Percentiles rank a stretch among this genome's conserved stretches.
phyloP scores from a whole-genome alignment of 768 basidiomycete genomes.

The Ramaria sp. region DNA sequence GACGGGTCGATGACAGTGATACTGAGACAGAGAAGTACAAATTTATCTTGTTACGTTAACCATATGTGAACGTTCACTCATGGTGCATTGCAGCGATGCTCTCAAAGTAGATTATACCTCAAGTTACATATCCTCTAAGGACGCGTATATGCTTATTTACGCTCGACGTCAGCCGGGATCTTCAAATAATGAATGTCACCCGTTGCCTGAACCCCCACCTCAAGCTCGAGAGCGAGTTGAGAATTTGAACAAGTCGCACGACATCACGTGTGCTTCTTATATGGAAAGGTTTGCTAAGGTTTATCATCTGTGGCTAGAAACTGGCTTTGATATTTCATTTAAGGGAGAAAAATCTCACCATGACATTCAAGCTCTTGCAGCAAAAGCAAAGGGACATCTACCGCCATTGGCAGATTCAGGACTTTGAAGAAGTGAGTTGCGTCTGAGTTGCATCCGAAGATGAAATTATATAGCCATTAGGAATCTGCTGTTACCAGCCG shows the following conservation, averaged over 20 bases:
- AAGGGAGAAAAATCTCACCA: slow-evolving; percentile 25
- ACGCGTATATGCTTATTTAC: slow-evolving; percentile 96
- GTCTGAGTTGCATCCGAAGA: not conserved
- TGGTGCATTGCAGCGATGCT: not conserved
- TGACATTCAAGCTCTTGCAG: slow-evolving; percentile 40
- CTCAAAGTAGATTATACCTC: not conserved
- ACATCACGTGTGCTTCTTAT: slow-evolving; percentile 41
- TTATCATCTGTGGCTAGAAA: not conserved
- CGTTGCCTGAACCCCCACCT: slow-evolving; percentile 37
- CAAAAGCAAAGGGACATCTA: slow-evolving; percentile 50
- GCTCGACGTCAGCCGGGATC: slow-evolving; percentile 30
- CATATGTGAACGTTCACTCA: not conserved
- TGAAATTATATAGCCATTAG: slow-evolving; percentile 21
- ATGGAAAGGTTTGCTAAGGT: slow-evolving; percentile 30
- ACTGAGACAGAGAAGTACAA: slow-evolving; percentile 29
- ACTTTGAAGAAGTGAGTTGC: slow-evolving; percentile 35
- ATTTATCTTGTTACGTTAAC: not conserved
- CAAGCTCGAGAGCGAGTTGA: slow-evolving; percentile 45
- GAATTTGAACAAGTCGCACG: slow-evolving; percentile 44
- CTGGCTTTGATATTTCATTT: not conserved
- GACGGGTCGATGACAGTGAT: slow-evolving; percentile 49
- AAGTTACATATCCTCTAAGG: slow-evolving; percentile 59
- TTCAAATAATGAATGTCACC: slow-evolving; percentile 2
- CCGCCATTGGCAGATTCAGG: slow-evolving; percentile 44
- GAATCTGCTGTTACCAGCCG: slow-evolving; percentile 51